Evolutionary conservation across 2,329 filamentous ascomycete genomes (phyloP).

Genomic region (Mollisia scopiformis): DNA sequence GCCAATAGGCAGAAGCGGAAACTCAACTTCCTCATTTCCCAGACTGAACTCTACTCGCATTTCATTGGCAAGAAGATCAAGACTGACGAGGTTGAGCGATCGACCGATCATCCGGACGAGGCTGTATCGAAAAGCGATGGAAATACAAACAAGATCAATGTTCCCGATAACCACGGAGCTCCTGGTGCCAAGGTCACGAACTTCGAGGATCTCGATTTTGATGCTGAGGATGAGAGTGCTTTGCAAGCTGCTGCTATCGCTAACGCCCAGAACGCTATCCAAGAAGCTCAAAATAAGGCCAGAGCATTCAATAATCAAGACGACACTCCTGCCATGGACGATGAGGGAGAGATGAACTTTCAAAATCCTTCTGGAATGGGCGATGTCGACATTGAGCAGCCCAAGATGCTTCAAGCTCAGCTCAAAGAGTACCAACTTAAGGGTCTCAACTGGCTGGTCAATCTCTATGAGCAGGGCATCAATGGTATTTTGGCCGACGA

Average conservation of each 20-base stretch:
- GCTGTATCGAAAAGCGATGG: conserved; percentile 54
- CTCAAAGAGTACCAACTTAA: conserved; percentile 99
- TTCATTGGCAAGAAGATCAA: conserved; percentile 99
- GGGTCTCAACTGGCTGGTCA: conserved; percentile 98
- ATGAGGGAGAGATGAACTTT: conserved; percentile 99
- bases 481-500: conserved; percentile 98
- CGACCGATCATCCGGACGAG: conserved; percentile 80
- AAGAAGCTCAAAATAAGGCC: conserved; percentile 91
- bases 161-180: conserved; percentile 54
- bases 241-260: conserved; percentile 86
- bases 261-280: conserved; percentile 94
- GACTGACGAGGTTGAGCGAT: conserved; percentile 90
- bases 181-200: conserved; percentile 78
- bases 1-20: conserved; percentile 97
- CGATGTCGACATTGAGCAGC: conserved; percentile 91
- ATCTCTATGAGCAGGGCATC: conserved; percentile 98
- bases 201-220: conserved; percentile 94
- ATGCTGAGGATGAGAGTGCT: conserved; percentile 86
- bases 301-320: conserved; percentile 85
- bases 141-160: conserved; percentile 43
- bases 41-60: conserved; percentile 98
- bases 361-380: conserved; percentile 96
- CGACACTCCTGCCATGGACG: conserved; percentile 70
- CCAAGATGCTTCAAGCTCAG: conserved; percentile 88
- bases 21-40: conserved; percentile 98